Percentiles rank a stretch among this genome's conserved stretches.
Conservation (phyloP, 768 basidiomycete genomes). For the Cystobasidium onofrii region DNA sequence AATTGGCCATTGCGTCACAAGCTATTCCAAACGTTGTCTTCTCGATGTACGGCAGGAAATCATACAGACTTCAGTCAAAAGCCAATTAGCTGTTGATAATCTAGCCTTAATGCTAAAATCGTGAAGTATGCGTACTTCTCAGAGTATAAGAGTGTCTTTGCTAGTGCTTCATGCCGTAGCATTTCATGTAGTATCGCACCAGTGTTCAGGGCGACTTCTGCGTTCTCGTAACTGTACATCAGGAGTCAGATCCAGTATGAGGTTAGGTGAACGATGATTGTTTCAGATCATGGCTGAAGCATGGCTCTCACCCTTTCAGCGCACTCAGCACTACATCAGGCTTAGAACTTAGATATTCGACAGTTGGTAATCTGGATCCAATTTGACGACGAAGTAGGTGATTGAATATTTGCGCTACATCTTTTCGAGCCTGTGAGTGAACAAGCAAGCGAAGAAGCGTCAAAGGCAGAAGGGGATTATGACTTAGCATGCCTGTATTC, state of each 20-base stretch:
- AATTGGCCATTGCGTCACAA: slow-evolving; percentile 92
- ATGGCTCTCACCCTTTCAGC: slow-evolving; percentile 61
- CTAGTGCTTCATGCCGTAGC: slow-evolving; percentile 82
- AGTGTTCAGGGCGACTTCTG: slow-evolving; percentile 91
- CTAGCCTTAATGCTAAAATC: neutral
- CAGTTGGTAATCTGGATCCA: slow-evolving; percentile 87
- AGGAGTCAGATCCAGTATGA: neutral
- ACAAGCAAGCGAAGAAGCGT: slow-evolving; percentile 48
- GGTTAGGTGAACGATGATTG: neutral
- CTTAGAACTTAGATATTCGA: slow-evolving; percentile 76
- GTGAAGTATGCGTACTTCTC: slow-evolving; percentile 65
- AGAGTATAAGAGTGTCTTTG: slow-evolving; percentile 80
- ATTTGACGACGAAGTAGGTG: slow-evolving; percentile 64
- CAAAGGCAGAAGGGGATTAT: too few species aligned
- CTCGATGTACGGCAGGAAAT: slow-evolving; percentile 92
- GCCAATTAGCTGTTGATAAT: too few species aligned
- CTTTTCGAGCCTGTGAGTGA: slow-evolving; percentile 48
- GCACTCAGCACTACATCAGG: slow-evolving; percentile 69
- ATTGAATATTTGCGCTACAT: slow-evolving; percentile 50
- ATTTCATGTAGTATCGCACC: slow-evolving; percentile 98
- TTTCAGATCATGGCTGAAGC: too few species aligned
- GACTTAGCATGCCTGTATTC: neutral
- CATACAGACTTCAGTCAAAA: slow-evolving; percentile 97
- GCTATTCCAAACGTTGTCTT: slow-evolving; percentile 96
- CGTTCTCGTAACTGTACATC: slow-evolving; percentile 67